phyloP scores from a whole-genome alignment of 2,329 filamentous ascomycete genomes.

The Fusarium virguliforme region DNA sequence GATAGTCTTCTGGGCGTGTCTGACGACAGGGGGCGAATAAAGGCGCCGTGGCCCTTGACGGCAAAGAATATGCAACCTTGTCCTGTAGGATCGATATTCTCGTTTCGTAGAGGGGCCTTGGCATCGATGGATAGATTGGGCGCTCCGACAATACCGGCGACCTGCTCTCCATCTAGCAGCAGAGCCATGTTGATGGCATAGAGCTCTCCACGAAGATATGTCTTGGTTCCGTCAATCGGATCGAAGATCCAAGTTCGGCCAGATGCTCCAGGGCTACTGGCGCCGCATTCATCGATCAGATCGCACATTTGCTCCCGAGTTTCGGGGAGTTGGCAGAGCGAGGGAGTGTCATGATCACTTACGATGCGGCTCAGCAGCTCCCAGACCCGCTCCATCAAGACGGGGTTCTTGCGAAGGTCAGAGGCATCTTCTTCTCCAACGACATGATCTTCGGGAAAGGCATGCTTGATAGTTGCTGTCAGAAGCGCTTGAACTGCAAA shows the following conservation, averaged over 20 bases:
- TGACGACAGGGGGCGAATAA: conserved; percentile 59
- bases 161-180: conserved; percentile 66
- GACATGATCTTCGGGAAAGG: conserved; percentile 68
- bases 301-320: conserved; percentile 65
- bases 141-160: conserved; percentile 66
- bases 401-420: conserved; percentile 61
- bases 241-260: conserved; percentile 73
- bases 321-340: conserved; percentile 55
- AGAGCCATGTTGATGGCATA: conserved; percentile 73
- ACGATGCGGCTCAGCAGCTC: conserved; percentile 57
- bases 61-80: conserved; percentile 68
- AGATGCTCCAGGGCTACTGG: conserved; percentile 56
- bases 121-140: conserved; percentile 63
- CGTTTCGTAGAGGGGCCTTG: conserved; percentile 60
- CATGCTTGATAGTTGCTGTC: conserved; percentile 64
- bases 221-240: conserved; percentile 74
- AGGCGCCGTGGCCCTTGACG: conserved; percentile 65
- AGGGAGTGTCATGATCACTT: conserved; percentile 47
- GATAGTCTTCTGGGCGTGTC: conserved; percentile 55
- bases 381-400: conserved; percentile 66
- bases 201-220: conserved; percentile 68
- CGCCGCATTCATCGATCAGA: conserved; percentile 68
- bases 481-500: conserved; percentile 73
- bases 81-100: conserved; percentile 60
- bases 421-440: conserved; percentile 71